Conservation (phyloP, 805 yeast genomes). For the Priceomyces fermenticarens region DNA sequence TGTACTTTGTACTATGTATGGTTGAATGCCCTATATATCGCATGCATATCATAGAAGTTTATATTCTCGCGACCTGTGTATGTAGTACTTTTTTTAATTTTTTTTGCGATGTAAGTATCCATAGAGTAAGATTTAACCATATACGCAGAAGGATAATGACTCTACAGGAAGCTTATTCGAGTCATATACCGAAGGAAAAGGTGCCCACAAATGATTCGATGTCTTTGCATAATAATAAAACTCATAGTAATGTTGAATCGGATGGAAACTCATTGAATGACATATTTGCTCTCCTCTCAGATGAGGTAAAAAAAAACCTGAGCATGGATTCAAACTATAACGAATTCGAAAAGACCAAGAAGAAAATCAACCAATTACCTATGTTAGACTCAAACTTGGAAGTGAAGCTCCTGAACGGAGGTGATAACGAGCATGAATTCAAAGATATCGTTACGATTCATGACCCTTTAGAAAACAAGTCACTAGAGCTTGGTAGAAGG, state of each 20-base stretch:
- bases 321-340: slow-evolving; percentile 9
- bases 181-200: no score
- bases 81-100: no score
- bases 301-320: slow-evolving; percentile 16
- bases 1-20: no score
- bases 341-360: slow-evolving; percentile 33
- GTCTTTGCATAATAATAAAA: no score
- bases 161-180: no score
- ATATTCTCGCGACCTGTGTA: no score
- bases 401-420: slow-evolving; percentile 12
- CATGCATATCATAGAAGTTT: no score
- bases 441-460: slow-evolving; percentile 33
- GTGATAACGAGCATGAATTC: slow-evolving; percentile 4
- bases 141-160: no score
- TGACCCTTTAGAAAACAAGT: slow-evolving; percentile 39
- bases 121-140: no score
- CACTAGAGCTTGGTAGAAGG: slow-evolving; percentile 14
- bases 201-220: no score
- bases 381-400: slow-evolving; percentile 36
- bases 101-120: no score
- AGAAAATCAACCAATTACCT: slow-evolving; percentile 34
- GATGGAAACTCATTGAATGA: slow-evolving; percentile 20
- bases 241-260: not conserved
- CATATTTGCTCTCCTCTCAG: slow-evolving; percentile 28
- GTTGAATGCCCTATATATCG: no score